Evolutionary conservation across 208 protist species (phyloP).

Genomic region (Blechomonas ayalai): DNA sequence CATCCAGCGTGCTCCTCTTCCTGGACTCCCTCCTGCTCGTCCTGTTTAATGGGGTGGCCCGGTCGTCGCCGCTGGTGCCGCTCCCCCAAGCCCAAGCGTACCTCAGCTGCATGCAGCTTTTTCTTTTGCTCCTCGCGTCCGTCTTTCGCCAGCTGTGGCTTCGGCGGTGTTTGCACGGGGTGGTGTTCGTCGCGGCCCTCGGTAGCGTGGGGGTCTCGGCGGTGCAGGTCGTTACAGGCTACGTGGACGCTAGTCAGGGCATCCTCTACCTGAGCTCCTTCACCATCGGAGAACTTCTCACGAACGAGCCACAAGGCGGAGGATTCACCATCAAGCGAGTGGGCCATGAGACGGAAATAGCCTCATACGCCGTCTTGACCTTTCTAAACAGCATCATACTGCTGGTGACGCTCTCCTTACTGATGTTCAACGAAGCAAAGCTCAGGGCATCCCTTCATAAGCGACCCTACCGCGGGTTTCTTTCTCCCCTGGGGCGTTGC

Average conservation of each 20-base stretch:
- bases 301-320: conserved; percentile 4
- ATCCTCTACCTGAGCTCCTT: conserved; percentile 10
- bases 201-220: conserved; percentile 13
- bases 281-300: conserved; percentile 1
- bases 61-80: conserved; percentile 3
- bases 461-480: conserved; percentile 16
- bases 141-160: conserved; percentile 16
- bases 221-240: conserved; percentile 17
- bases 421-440: conserved; percentile 11
- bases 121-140: conserved; percentile 13
- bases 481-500: conserved; percentile 6
- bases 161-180: conserved; percentile 5
- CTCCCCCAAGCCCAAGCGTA: conserved; percentile 18
- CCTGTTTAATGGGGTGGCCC: conserved; percentile 22
- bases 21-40: conserved; percentile 28
- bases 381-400: conserved; percentile 26
- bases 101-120: conserved; percentile 21
- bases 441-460: conserved; percentile 9
- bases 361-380: conserved; percentile 15
- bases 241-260: conserved; percentile 15
- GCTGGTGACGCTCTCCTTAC: conserved; percentile 9
- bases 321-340: conserved; percentile 16
- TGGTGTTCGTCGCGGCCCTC: conserved; percentile 9
- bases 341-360: conserved; percentile 24
- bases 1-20: conserved; percentile 18